These are phyloP conservation scores for Annulohypoxylon bovei DNA, from an alignment of 495 filamentous ascomycete genomes.

Conservation along the genomic window DNA sequence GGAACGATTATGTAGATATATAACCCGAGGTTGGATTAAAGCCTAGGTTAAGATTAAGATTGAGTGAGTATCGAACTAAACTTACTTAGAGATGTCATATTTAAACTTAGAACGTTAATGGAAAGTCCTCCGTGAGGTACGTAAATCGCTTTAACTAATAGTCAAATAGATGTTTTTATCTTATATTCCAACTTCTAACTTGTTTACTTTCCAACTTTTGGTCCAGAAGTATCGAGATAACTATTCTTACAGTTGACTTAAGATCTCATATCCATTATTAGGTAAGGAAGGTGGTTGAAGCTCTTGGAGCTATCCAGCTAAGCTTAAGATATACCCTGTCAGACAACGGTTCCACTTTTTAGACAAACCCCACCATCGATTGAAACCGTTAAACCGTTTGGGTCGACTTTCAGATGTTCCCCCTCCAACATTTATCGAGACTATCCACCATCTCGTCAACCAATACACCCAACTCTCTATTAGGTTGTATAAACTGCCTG, in stretches of 20 bases:
- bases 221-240: not conserved
- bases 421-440: conserved; percentile 36
- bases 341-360: conserved; percentile 18
- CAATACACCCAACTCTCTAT: conserved; percentile 8
- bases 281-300: not conserved
- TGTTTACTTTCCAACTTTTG: not conserved
- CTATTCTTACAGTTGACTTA: conserved; percentile 1
- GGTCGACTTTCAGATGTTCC: conserved; percentile 30
- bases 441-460: conserved; percentile 10
- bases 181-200: not conserved
- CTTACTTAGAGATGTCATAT: not conserved
- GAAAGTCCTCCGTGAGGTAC: conserved; percentile 9
- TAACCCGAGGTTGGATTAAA: not conserved
- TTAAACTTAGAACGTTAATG: conserved; percentile 14
- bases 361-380: conserved; percentile 23
- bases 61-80: not conserved
- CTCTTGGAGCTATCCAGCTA: conserved; percentile 12
- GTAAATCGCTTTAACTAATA: not conserved
- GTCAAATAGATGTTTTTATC: not conserved
- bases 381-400: conserved; percentile 20
- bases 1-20: not conserved
- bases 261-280: not conserved
- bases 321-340: conserved; percentile 20
- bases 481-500: conserved; percentile 13
- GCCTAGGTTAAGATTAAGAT: not conserved